phyloP scores from a whole-genome alignment of 2,329 filamentous ascomycete genomes.

The Teratosphaeria epicoccoides region DNA sequence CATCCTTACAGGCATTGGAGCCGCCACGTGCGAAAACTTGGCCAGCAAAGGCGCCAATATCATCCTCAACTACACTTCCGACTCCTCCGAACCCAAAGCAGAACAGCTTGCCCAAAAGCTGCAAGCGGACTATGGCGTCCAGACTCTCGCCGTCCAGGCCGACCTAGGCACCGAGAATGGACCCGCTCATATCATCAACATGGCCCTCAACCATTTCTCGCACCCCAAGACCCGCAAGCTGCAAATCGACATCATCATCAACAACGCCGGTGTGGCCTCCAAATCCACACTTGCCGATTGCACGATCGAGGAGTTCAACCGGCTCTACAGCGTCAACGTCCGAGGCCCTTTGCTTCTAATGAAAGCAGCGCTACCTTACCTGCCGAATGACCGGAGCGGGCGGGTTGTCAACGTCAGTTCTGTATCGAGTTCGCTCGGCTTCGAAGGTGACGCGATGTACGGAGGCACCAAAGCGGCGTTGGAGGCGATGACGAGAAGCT shows the following conservation, averaged over 20 bases:
- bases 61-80: constrained; percentile 61
- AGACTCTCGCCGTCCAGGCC: constrained; percentile 55
- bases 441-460: constrained; percentile 50
- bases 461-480: constrained; percentile 57
- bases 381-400: constrained; percentile 57
- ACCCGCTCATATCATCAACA: constrained; percentile 48
- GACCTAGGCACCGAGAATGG: constrained; percentile 56
- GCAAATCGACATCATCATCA: constrained; percentile 73
- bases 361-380: constrained; percentile 59
- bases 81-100: constrained; percentile 45
- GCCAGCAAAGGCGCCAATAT: constrained; percentile 60
- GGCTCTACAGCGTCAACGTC: constrained; percentile 70
- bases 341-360: constrained; percentile 68
- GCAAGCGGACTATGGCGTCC: constrained; percentile 45
- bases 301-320: constrained; percentile 54
- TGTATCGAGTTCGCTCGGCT: constrained; percentile 48
- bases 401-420: constrained; percentile 53
- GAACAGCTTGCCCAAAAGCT: constrained; percentile 47
- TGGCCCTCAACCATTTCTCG: constrained; percentile 49
- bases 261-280: constrained; percentile 64
- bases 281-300: constrained; percentile 58
- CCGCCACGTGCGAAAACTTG: constrained; percentile 56
- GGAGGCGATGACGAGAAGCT: constrained; percentile 59
- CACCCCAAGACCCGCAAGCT: constrained; percentile 45
- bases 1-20: constrained; percentile 53